Base-by-base conservation (phyloP, 352 stramenopile species). In the Phytophthora citrophthora region DNA sequence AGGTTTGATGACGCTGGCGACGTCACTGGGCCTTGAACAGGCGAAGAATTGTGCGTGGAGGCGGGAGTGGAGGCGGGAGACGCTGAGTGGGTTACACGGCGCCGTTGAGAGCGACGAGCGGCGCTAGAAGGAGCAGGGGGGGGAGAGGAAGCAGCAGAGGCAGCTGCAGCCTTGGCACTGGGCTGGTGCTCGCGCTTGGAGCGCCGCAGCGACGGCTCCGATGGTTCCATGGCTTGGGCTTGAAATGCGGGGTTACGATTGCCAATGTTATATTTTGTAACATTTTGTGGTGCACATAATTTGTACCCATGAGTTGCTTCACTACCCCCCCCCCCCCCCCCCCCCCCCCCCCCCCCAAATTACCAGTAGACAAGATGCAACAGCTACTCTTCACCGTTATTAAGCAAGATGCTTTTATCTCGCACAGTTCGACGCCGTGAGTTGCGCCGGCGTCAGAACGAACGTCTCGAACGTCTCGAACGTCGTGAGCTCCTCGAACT, bases 101-200 rank as follows among this genome's bases (percentile, higher is more conserved):
- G 72, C 7, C 68, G 60, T 41, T 75, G 68, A 3, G 64, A 65
- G 20, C 72, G 64, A 2, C 68, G 68, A 15, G 64, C 41, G 10
- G 36, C 34, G 31, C 41, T 41, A 2, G 62, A 38, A n/a, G 39
- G 31, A 0, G 41, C 18, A 0, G 27, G 16, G n/a, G 63, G 12
- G 1, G 32, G 12, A 11, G 59, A 49, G 4, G 29, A 13, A 16
- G 38, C 15, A 1, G 64, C 23, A 1, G 49, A 48, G 3, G 68
- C 48, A 5, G 51, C 54, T 0, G 41, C 50, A 2, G 72, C 70
- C 27, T 47, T 63, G 36, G 60, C 40, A 13, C 56, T 74, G 7
- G 59, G 55, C 20, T 69, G 41, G 26, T 68, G 59, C 29, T 82
- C 72, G 20, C 77, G 65, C 72, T 72, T 78, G 23, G 77, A 83